Evolutionary conservation across 2,329 filamentous ascomycete genomes (phyloP), one percentile per base, ranked within the genome.

Genomic region (Aureobasidium namibiae): DNA sequence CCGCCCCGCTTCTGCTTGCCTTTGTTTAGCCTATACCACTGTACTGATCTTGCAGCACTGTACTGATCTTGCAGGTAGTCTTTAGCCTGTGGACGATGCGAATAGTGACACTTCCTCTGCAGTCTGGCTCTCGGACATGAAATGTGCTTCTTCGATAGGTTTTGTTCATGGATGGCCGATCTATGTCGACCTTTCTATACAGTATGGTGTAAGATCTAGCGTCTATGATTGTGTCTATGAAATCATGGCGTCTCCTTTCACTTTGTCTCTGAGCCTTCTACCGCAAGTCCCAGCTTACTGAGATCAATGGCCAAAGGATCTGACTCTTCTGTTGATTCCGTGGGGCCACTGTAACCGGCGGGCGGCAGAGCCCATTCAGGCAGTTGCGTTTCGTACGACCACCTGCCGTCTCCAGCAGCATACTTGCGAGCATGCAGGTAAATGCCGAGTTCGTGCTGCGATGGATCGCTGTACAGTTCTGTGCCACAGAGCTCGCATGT

Each of bases 401-500:
- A 99, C 56, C 80, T 80, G 4, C 92, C 92, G 26, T 85, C 84
- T 26, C 85, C 82, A 70, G 92, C 92, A 65, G 92, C 87, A 71
- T 99, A 99, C 46, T 89, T 85, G 62, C 91, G 83, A 60, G 92
- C 95, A 76, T 99, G 94, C 62, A 99, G 79, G 81, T 92, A 99
- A 41, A 99, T 87, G 0, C 89, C 90, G 48, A 99, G 79, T 76
- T 99, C 94, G 67, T 97, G 92, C 42, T 80, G 75, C 1, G 92
- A 92, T 0, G 94, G 94, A 69, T 99, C 94, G 16, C 89, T 95
- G 73, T 97, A 99, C 44, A 99, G 78, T 23, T 90, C 88, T 21
- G 94, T 96, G 61, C 87, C 82, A 72, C 94, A 99, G 34, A 91
- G 73, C 6, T 86, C 80, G 71, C 94, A 99, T 16, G 84, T 75